Conservation (phyloP, 2,329 filamentous ascomycete genomes). For the Trichoderma atrobrunneum region DNA sequence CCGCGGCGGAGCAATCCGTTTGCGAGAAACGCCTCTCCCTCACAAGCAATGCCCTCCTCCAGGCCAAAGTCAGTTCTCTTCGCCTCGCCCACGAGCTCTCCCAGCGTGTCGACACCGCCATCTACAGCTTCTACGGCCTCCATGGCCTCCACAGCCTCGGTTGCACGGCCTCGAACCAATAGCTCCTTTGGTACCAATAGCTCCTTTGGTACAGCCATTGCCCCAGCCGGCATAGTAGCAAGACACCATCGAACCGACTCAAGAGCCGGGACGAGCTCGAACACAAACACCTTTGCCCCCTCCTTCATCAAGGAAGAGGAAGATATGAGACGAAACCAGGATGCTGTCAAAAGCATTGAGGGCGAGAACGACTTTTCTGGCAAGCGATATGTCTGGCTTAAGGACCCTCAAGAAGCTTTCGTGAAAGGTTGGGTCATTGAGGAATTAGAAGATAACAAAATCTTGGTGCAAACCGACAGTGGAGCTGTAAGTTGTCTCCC, state of each 20-base stretch:
- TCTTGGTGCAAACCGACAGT: slow-evolving; percentile 91
- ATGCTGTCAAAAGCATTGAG: slow-evolving; percentile 71
- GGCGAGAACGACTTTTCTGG: slow-evolving; percentile 99
- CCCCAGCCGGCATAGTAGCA: slow-evolving; percentile 36
- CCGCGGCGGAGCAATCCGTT: slow-evolving; percentile 82
- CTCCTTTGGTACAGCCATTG: slow-evolving; percentile 43
- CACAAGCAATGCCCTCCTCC: slow-evolving; percentile 53
- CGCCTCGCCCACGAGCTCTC: slow-evolving; percentile 36
- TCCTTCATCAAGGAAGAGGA: slow-evolving; percentile 94
- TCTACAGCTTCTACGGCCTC: slow-evolving; percentile 50
- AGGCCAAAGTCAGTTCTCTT: slow-evolving; percentile 76
- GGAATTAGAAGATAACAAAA: slow-evolving; percentile 64
- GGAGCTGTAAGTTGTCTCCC: slow-evolving; percentile 62
- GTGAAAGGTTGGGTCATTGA: slow-evolving; percentile 90
- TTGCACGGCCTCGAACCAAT: slow-evolving; percentile 68
- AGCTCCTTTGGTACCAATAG: slow-evolving; percentile 52
- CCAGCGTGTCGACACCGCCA: slow-evolving; percentile 32
- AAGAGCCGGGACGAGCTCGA: slow-evolving; percentile 56
- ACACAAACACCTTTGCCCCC: slow-evolving; percentile 84
- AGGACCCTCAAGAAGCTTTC: slow-evolving; percentile 82
- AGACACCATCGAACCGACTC: slow-evolving; percentile 57
- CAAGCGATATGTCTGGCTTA: slow-evolving; percentile 97
- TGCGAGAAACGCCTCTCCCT: slow-evolving; percentile 64
- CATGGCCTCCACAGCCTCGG: slow-evolving; percentile 35
- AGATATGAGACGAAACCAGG: slow-evolving; percentile 60